A percentile compares a stretch with the other conserved stretches of the same genome.
Evolutionary conservation across 345 rosid species (phyloP).

Genomic region (Abelmoschus esculentus): DNA sequence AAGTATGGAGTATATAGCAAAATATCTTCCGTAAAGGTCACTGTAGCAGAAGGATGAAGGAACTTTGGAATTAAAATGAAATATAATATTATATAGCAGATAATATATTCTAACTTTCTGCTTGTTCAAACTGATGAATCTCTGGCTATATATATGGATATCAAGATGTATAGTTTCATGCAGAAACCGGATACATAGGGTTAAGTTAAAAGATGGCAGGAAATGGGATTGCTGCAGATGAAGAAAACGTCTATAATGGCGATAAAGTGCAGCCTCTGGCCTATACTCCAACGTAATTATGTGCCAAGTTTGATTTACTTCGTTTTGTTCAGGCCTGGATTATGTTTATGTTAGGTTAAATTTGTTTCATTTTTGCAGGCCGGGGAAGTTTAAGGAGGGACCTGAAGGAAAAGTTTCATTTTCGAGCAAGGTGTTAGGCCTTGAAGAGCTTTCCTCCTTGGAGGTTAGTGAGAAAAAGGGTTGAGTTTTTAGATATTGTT

Average conservation of each 20-base stretch:
- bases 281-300: conserved; percentile 1
- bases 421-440: neutral
- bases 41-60: neutral
- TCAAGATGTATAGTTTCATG: neutral
- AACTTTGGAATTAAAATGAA: neutral
- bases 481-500: neutral
- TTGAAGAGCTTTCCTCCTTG: conserved; percentile 9
- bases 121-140: neutral
- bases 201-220: neutral
- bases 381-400: neutral
- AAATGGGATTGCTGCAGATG: conserved; percentile 10
- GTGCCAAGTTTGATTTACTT: neutral
- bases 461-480: neutral
- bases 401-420: neutral
- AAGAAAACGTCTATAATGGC: neutral
- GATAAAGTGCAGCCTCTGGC: conserved; percentile 8
- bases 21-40: neutral
- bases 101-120: neutral
- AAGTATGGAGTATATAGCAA: neutral
- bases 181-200: neutral
- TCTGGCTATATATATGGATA: neutral
- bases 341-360: neutral
- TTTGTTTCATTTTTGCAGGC: conserved; percentile 3
- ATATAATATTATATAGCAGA: neutral
- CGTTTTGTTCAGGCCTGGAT: neutral